These are phyloP conservation scores for Leccinum subtestaceum DNA, from an alignment of 768 basidiomycete genomes.

Conservation along the genomic window DNA sequence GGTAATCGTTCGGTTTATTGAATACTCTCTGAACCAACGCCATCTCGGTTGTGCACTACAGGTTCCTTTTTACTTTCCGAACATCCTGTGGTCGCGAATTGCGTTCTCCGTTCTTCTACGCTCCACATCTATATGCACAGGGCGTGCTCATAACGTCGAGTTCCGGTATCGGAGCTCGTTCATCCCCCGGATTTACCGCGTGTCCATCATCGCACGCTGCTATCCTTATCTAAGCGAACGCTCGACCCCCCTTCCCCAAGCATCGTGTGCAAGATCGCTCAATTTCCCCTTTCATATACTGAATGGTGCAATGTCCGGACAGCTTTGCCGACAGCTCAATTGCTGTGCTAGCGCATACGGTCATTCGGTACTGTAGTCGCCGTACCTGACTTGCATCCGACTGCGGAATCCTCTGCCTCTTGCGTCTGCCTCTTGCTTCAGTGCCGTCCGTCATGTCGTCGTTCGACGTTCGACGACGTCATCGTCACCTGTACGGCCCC, in stretches of 20 bases:
- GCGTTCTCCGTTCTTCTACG: slow-evolving; percentile 2
- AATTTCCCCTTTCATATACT: background rate
- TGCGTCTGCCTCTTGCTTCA: background rate
- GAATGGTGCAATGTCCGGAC: background rate
- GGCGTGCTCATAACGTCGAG: slow-evolving; percentile 2
- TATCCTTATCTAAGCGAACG: slow-evolving; percentile 31
- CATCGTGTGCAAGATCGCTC: background rate
- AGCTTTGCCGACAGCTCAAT: background rate
- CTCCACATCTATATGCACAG: background rate
- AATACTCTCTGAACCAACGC: background rate
- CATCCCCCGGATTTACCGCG: slow-evolving; percentile 14
- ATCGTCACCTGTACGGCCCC: slow-evolving; percentile 18
- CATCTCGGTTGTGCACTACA: background rate
- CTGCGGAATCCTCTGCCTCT: slow-evolving; percentile 10
- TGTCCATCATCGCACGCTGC: slow-evolving; percentile 1
- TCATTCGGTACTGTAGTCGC: slow-evolving; percentile 7
- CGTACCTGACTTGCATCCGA: slow-evolving; percentile 23
- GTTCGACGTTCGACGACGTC: slow-evolving; percentile 16
- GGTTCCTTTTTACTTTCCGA: slow-evolving; percentile 4
- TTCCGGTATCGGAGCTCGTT: slow-evolving; percentile 26
- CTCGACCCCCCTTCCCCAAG: slow-evolving; percentile 4
- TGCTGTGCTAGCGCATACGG: background rate
- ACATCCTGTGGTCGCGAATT: slow-evolving; percentile 15
- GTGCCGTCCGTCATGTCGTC: background rate
- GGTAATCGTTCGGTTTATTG: slow-evolving; percentile 23